Conservation (phyloP, 164 flowering plant species). For the Chimonanthus salicifolius region DNA sequence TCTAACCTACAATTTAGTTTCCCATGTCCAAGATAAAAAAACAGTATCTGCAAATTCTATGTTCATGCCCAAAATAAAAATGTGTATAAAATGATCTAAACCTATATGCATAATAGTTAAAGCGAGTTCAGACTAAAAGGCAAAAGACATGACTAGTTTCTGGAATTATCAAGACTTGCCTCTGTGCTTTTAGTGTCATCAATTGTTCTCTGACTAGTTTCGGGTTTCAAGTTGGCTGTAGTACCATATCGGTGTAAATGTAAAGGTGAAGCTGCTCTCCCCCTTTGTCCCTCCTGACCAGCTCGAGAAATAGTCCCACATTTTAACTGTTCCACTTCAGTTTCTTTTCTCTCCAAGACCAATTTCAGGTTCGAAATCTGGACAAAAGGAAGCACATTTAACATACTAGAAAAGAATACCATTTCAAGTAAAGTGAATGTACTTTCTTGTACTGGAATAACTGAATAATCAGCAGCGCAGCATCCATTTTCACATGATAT, state of each 20-base stretch:
- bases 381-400: neutral
- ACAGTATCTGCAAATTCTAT: neutral
- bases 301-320: slow-evolving; percentile 19
- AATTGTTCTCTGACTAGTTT: slow-evolving; percentile 26
- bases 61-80: neutral
- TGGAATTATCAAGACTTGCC: slow-evolving; percentile 29
- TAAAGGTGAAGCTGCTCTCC: slow-evolving; percentile 56
- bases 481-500: too few relatives aligned
- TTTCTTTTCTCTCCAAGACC: slow-evolving; percentile 62
- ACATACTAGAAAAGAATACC: neutral
- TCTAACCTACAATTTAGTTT: slow-evolving; percentile 39
- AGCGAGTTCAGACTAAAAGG: neutral
- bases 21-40: neutral
- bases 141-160: neutral
- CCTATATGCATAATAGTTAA: neutral
- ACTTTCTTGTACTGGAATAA: neutral
- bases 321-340: slow-evolving; percentile 60
- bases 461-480: neutral
- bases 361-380: slow-evolving; percentile 63
- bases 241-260: slow-evolving; percentile 35
- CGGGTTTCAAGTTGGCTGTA: slow-evolving; percentile 37
- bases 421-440: neutral
- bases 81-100: neutral
- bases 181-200: slow-evolving; percentile 45
- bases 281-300: slow-evolving; percentile 30